Evolutionary conservation across 139 green algal genomes (phyloP).

Genomic region (Spirogloea muscicola): DNA sequence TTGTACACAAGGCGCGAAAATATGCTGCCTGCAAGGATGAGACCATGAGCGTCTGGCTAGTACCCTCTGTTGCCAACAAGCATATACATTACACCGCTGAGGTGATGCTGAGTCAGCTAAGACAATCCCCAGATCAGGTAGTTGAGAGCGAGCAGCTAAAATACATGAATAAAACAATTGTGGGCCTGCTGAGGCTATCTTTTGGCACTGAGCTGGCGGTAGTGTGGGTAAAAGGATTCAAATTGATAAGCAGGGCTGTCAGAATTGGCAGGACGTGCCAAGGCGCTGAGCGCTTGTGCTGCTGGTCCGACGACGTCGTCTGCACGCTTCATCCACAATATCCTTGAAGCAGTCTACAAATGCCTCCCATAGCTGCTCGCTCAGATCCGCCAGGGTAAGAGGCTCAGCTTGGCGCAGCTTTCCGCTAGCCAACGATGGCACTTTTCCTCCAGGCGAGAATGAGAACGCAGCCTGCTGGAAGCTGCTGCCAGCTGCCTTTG

Average conservation of each 20-base stretch:
- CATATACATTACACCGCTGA: too few relatives aligned
- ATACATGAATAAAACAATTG: too few relatives aligned
- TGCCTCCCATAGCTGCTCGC: constrained; percentile 2
- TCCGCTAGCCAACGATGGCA: not conserved
- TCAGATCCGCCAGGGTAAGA: constrained; percentile 15
- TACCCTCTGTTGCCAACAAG: too few relatives aligned
- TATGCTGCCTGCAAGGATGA: too few relatives aligned
- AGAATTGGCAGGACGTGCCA: constrained; percentile 36
- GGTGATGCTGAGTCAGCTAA: too few relatives aligned
- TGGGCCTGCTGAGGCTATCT: too few relatives aligned
- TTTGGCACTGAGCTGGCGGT: too few relatives aligned
- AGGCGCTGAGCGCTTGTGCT: not conserved
- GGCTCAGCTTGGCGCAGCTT: not conserved
- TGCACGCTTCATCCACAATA: constrained; percentile 20
- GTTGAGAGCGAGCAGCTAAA: too few relatives aligned
- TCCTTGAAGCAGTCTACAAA: constrained; percentile 18
- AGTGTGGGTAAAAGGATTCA: too few relatives aligned
- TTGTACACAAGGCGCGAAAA: too few relatives aligned
- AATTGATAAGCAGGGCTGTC: not conserved
- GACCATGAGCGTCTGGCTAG: too few relatives aligned
- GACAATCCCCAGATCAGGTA: too few relatives aligned
- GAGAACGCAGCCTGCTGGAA: not conserved
- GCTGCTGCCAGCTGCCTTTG: constrained; percentile 3
- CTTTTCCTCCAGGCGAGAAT: not conserved
- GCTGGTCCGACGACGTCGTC: not conserved